Evolutionary conservation across 2,329 filamentous ascomycete species (phyloP), one percentile per base, ranked within the genome.

Genomic region (Aspergillus pseudotamarii): DNA sequence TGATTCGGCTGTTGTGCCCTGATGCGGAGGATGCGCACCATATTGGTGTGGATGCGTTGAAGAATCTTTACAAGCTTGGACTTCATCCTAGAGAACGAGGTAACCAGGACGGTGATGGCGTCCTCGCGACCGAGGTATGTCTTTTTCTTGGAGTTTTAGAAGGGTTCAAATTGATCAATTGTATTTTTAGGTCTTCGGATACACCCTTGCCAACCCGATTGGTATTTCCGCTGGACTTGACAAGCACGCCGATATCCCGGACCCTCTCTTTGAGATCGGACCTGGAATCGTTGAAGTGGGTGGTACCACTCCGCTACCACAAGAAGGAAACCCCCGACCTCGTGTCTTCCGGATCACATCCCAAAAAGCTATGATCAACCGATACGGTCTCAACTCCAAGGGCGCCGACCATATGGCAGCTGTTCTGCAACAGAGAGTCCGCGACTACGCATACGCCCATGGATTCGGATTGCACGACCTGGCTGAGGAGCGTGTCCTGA

Each of bases 161-260:
- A 19, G 14, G 14, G 28, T 14, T 30, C 16, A 32, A 8, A 19
- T 3, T 56, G 34, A 23, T 30, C 21, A 23, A 21, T 11, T 9
- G 51, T 12, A 34, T 38, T 6, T 41, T 28, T 64, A 82, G 75
- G 89, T 98, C 23, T 97, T 96, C 75, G 93, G 91, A 41, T 86
- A 90, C 65, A 84, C 82, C 4, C 80, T 99, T 54, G 83, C 86
- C 71, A 98, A 97, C 79, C 95, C 95, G 1, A 89, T 99, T 71
- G 95, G 91, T 61, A 97, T 96, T 66, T 96, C 93, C n/a, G 95
- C 93, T 6, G 95, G 95, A 11, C 88, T 99, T 50, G 95, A 98
- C 82, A 98, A 99, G 83, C 87, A 96, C 73, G 95, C 90, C 59
- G 92, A 97, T 66, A 89, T 98, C 59, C 91, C 94, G 1, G 91